Base-by-base conservation (phyloP, 768 basidiomycete genomes). In the Phanerochaete sordida region DNA sequence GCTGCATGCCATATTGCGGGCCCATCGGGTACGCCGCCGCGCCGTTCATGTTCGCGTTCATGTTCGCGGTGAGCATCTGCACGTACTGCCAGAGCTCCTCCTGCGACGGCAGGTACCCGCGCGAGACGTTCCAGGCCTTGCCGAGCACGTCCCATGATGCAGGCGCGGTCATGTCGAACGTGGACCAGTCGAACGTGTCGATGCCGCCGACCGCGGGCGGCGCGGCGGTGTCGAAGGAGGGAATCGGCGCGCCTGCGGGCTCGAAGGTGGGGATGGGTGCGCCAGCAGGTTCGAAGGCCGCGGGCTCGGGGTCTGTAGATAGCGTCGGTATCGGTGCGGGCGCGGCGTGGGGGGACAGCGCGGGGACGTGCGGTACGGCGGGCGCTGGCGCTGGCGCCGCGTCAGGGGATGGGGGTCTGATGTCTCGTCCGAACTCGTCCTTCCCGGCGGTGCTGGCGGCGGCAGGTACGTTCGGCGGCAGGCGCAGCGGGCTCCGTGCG, bases 351-450 rank as follows among this genome's bases (percentile, higher is more conserved):
- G 58, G 61, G 49, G 58, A 47, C 30, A 28, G 48, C 23, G 33
- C 56, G 47, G 60, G n/a, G 19, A 31, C 39, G 15, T 60, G 54
- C 28, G 35, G 33, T 27, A 59, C 46, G 19, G 54, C 49, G 47
- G 55, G 57, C 15, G 59, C 57, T 15, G 63, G 46, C 12, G 24
- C 28, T 15, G 57, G 27, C 15, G n/a, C n/a, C n/a, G 56, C 53
- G 39, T 48, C 45, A 61, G 61, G 81, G 76, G 88, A 85, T 44
- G 75, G 73, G 35, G 81, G 75, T 66, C 91, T 81, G 68, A 91
- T 80, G 70, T 93, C 90, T 66, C 91, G 86, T 65, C 91, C 91
- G 73, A 93, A 93, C 73, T 93, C 91, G 81, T 93, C 91, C 73
- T 85, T 91, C 59, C 76, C 85, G n/a, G 70, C 64, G 56, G 69